A percentile compares a stretch with the other conserved stretches of the same genome.
Evolutionary conservation across 129 eudicot genomes (phyloP).

Genomic region (Flaveria bidentis): DNA sequence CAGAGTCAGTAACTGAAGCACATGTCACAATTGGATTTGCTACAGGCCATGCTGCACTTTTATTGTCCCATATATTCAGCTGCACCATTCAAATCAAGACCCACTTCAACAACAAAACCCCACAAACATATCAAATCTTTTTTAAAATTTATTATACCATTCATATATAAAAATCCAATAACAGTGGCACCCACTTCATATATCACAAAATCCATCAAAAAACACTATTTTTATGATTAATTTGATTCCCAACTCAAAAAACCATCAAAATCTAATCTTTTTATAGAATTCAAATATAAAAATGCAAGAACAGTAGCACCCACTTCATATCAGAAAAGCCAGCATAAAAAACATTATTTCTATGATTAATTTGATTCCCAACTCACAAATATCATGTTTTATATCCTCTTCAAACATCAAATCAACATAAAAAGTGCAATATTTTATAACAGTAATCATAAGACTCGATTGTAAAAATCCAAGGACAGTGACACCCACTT

Average conservation of each 20-base stretch:
- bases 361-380: background rate
- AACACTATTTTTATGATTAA: constrained; percentile 3
- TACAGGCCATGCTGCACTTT: constrained; percentile 86
- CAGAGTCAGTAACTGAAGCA: constrained; percentile 70
- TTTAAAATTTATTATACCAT: background rate
- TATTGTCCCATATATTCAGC: constrained; percentile 67
- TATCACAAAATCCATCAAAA: constrained; percentile 19
- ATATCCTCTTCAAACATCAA: background rate
- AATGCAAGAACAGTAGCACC: constrained; percentile 20
- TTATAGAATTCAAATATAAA: background rate
- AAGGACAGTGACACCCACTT: constrained; percentile 27
- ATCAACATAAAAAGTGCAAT: background rate
- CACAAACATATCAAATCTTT: background rate
- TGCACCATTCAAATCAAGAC: constrained; percentile 38
- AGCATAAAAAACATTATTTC: background rate
- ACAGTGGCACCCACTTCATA: constrained; percentile 24
- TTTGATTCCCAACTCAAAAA: constrained; percentile 7
- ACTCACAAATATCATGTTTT: background rate
- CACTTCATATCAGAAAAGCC: constrained; percentile 14
- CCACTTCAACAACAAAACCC: constrained; percentile 5
- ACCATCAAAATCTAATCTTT: constrained; percentile 8
- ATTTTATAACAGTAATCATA: background rate
- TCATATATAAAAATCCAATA: background rate
- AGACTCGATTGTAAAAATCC: background rate
- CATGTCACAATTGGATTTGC: constrained; percentile 92